A percentile compares a stretch with the other conserved stretches of the same genome.
phyloP scores from a whole-genome alignment of 176 grass and related monocot genomes.

The Olyra latifolia region DNA sequence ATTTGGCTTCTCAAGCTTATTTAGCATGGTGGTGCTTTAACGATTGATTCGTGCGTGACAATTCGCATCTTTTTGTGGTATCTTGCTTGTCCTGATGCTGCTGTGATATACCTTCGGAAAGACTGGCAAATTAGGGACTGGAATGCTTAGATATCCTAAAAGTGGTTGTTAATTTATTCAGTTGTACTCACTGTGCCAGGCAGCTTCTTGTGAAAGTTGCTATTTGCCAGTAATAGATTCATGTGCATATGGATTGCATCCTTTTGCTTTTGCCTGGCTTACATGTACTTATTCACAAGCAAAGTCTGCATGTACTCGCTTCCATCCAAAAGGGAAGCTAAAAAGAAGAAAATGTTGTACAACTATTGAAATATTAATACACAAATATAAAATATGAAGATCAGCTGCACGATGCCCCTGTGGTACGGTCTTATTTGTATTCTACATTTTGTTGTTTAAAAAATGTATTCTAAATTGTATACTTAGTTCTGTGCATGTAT shows the following conservation, averaged over 20 bases:
- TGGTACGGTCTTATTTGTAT: not conserved
- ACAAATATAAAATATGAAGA: slow-evolving; percentile 2
- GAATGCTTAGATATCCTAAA: slow-evolving; percentile 8
- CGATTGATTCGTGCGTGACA: slow-evolving; percentile 25
- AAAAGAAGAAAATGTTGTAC: not conserved
- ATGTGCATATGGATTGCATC: slow-evolving; percentile 1
- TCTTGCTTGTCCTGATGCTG: slow-evolving; percentile 26
- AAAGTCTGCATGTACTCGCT: not conserved
- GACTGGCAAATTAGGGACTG: slow-evolving; percentile 1
- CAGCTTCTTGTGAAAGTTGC: slow-evolving; percentile 7
- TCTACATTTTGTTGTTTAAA: too few species aligned
- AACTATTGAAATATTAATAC: not conserved
- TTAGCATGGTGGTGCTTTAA: not conserved
- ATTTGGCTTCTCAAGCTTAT: not conserved
- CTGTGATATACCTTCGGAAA: slow-evolving; percentile 27
- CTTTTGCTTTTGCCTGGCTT: slow-evolving; percentile 13
- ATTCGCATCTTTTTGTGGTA: not conserved
- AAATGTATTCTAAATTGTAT: not conserved
- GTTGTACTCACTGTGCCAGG: not conserved
- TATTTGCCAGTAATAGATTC: slow-evolving; percentile 33
- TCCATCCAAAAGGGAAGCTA: not conserved
- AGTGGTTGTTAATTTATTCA: not conserved
- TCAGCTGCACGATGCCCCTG: not conserved
- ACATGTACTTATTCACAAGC: slow-evolving; percentile 19
- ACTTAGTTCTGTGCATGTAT: not conserved